Evolutionary conservation across 2,329 filamentous ascomycete species (phyloP), one percentile per base, ranked within the genome.

Genomic region (Alternaria gansuensis): DNA sequence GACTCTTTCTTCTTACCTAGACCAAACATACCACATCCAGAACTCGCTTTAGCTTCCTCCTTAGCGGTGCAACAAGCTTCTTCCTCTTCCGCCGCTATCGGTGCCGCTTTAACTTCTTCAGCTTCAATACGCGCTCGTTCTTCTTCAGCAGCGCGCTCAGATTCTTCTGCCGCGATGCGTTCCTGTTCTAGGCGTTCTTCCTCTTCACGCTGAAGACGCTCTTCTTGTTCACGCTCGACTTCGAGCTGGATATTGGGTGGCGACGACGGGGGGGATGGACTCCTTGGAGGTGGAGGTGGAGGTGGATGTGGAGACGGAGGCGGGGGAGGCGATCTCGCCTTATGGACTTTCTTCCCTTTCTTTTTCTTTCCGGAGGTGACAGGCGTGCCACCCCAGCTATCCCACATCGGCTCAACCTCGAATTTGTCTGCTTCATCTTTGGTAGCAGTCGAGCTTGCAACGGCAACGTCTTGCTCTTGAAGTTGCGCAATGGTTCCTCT

Each of bases 111-210:
- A 5, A 63, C 67, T 49, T 69, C 70, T 65, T 62, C 75, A 1
- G 60, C 70, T 49, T 72, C 69, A 11, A 63, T 60, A 29, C 57
- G 57, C 29, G 57, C 51, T 31, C 56, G 44, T 53, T 66, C 65
- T 73, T 68, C 83, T 17, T 59, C 62, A 51, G 63, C 79, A 39
- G 57, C 21, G 37, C 64, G 64, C 33, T 68, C 69, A 8, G 65
- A 60, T 51, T 71, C 69, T 69, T 80, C 81, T 64, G 82, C 78
- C 46, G 74, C 72, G 23, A 65, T 45, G 40, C 68, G 69, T 44
- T 71, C 72, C 36, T 69, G 67, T 54, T 73, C 17, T 17, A 17
- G 17, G 17, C 17, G 17, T 17, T 17, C 17, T 17, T 17, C 17
- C 17, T 17, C 71, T 29, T 64, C 69, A 9, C 76, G 75, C 54